Evolutionary conservation across 164 flowering plant genomes (phyloP), one percentile per base, ranked within the genome.

Genomic region (Nymphaea thermarum): DNA sequence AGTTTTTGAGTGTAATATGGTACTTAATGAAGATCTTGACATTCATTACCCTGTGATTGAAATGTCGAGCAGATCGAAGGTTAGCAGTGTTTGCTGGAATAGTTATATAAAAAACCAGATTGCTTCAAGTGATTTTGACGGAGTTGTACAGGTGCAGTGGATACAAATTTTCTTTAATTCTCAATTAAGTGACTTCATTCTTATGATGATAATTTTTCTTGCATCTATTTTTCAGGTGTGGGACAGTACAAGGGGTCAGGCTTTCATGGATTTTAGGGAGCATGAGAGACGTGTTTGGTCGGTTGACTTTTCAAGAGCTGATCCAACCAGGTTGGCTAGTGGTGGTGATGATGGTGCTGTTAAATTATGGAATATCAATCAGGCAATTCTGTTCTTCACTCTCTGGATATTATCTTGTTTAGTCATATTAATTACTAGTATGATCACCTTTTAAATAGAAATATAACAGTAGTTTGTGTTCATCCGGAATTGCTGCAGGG

Each of bases 351-450:
- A 95, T 80, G 80, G 96, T 67, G 80, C 94, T 59, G 96, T 95
- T 64, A 95, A 95, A 82, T 97, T 95, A 62, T 95, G 99, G 99
- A 95, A 83, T 82, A 89, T 90, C 85, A 95, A 92, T 90, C 99
- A 95, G 99, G 99, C 96, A 90, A 91, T 86, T 86, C 81, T 85
- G 85, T 75, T 87, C 80, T 82, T 84, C 86, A 83, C 85, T 87
- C 84, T 86, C 87, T 87, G 95, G 87, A 82, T 88, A 82, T 89
- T 87, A 85, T 82, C 88, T 89, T 91, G 36, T 25, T 25, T 25
- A 25, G 36, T 25, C 36, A 25, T 25, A 25, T 25, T 25, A 25
- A 0, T 25, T 25, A 25, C 36, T 25, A 25, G 36, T 25, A 25
- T 25, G 36, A 25, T 25, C 36, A 25, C 36, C 1, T 25, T 25